Evolutionary conservation across 1,139 yeast species (phyloP).

Genomic region (Taiozyma sp.): DNA sequence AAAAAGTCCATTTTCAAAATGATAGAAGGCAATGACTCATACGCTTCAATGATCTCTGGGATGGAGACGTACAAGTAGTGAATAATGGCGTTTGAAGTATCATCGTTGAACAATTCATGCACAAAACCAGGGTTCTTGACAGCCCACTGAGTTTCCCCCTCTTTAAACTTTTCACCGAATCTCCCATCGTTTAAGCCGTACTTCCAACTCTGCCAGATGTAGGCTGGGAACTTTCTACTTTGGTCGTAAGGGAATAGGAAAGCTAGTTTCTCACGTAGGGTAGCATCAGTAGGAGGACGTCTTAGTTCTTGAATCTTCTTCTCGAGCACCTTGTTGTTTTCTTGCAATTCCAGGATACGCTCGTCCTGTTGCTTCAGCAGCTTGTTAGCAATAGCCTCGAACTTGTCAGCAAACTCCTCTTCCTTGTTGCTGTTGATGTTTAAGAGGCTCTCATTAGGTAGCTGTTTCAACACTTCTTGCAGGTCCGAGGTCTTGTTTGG

Average conservation of each 20-base stretch:
- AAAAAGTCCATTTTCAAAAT: slow-evolving; percentile 74
- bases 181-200: slow-evolving; percentile 64
- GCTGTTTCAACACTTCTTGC: slow-evolving; percentile 40
- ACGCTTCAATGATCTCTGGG: slow-evolving; percentile 64
- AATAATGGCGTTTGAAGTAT: slow-evolving; percentile 50
- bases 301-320: slow-evolving; percentile 55
- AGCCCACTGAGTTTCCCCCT: slow-evolving; percentile 69
- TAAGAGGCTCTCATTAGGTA: slow-evolving; percentile 37
- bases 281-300: slow-evolving; percentile 54
- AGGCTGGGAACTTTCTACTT: slow-evolving; percentile 66
- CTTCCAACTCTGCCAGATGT: slow-evolving; percentile 79
- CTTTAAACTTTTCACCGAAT: slow-evolving; percentile 52
- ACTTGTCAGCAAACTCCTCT: slow-evolving; percentile 41
- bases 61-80: slow-evolving; percentile 46
- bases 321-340: slow-evolving; percentile 47
- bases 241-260: slow-evolving; percentile 66
- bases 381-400: slow-evolving; percentile 45
- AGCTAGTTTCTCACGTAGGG: slow-evolving; percentile 65
- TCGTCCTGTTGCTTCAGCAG: slow-evolving; percentile 44
- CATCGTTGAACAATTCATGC: slow-evolving; percentile 60
- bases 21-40: slow-evolving; percentile 55
- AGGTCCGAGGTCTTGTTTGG: slow-evolving; percentile 37
- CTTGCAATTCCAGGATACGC: slow-evolving; percentile 44
- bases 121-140: slow-evolving; percentile 51
- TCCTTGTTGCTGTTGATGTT: slow-evolving; percentile 31